These are phyloP conservation scores for Clavulina sp. DNA, from an alignment of 768 basidiomycete species.

Conservation along the genomic window DNA sequence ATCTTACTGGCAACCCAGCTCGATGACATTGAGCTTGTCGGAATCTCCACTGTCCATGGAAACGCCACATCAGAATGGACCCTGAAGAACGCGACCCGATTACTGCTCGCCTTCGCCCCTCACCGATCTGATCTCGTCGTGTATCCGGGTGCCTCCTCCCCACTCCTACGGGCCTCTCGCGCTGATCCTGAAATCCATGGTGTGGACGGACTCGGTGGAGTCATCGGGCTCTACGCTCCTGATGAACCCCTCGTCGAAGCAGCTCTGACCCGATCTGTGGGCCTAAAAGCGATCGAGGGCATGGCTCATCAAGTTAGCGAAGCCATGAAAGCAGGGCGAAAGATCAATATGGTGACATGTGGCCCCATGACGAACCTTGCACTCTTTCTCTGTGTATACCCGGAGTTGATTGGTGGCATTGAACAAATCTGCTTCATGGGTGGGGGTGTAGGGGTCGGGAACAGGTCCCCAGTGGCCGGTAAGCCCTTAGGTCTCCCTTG, in stretches of 20 bases:
- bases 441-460: conserved; percentile 68
- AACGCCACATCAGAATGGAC: conserved; percentile 27
- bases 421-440: conserved; percentile 79
- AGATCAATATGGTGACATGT: conserved; percentile 53
- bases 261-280: conserved; percentile 1
- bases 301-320: conserved; percentile 38
- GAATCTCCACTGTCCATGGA: conserved; percentile 42
- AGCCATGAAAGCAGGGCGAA: conserved; percentile 31
- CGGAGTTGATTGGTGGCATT: conserved; percentile 35
- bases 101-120: conserved; percentile 58
- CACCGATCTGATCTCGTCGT: conserved; percentile 33
- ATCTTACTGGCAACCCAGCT: conserved; percentile 59
- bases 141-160: conserved; percentile 51
- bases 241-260: not conserved
- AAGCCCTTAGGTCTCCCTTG: conserved; percentile 8
- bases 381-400: conserved; percentile 38
- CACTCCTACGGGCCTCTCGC: conserved; percentile 37
- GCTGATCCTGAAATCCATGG: conserved; percentile 45
- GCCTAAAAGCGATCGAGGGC: conserved; percentile 39
- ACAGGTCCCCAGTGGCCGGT: conserved; percentile 61
- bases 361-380: conserved; percentile 80
- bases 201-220: conserved; percentile 64
- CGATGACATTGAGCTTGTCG: conserved; percentile 44
- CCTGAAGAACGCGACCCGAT: conserved; percentile 55
- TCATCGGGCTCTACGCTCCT: conserved; percentile 47